A percentile compares a stretch with the other conserved stretches of the same genome.
Evolutionary conservation across 257 asterid species (phyloP).

Genomic region (Solanum chaucha): DNA sequence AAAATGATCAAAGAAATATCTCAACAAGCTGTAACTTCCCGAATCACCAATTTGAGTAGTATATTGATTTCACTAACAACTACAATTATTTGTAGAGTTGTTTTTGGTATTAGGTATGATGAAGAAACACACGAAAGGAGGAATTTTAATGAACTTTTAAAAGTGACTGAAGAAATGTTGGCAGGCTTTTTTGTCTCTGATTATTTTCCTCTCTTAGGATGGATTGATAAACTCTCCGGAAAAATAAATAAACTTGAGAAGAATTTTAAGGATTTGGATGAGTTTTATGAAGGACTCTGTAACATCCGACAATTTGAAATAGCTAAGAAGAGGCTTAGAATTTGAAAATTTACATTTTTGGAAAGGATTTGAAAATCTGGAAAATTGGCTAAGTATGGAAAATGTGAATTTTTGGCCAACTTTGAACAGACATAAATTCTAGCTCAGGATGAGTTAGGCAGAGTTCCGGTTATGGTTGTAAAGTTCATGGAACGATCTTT

Average conservation of each 20-base stretch:
- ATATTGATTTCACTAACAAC: neutral
- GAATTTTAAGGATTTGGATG: neutral
- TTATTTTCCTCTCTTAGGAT: constrained; percentile 9
- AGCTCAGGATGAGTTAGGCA: too few species aligned
- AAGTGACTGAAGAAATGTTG: neutral
- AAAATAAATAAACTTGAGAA: neutral
- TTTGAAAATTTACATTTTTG: too few species aligned
- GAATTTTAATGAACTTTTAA: neutral
- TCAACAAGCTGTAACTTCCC: neutral
- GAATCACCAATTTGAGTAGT: neutral
- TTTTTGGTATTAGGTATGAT: neutral
- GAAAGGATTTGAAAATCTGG: too few species aligned
- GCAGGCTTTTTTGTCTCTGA: constrained; percentile 1
- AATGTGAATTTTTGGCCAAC: too few species aligned
- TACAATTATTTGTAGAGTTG: neutral
- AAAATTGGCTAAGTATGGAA: too few species aligned
- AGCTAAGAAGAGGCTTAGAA: too few species aligned
- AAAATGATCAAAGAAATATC: neutral
- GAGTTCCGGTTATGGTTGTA: too few species aligned
- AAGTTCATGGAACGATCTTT: too few species aligned
- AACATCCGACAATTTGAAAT: too few species aligned
- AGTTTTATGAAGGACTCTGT: constrained; percentile 14
- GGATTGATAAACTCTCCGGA: constrained; percentile 12
- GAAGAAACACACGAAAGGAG: neutral
- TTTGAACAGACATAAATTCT: too few species aligned